Base-by-base conservation (phyloP, 2,329 filamentous ascomycete genomes). In the Diaporthe caulivora region DNA sequence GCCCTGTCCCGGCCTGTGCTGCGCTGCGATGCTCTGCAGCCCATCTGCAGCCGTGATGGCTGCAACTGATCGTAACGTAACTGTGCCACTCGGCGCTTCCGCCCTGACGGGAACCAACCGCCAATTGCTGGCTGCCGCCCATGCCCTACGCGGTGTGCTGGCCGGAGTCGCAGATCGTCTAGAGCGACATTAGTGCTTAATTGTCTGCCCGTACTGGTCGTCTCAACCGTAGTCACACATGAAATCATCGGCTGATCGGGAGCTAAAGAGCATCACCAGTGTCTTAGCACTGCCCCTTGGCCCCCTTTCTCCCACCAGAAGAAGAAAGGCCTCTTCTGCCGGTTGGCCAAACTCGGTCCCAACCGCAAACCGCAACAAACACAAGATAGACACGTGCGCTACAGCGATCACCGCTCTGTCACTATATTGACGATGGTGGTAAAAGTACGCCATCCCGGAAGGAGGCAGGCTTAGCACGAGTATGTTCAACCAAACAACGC, bases 81-180 rank as follows among this genome's bases (percentile, higher is more conserved):
- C 44, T 31, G 57, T 71, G 72, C 55, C 54, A 40, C 71, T 49
- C 65, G 47, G 71, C 71, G 71, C 71, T 70, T 73, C 71, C 65
- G 37, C 8, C 65, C 26, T n/a, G 55, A 24, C 57, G 71, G 64
- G 57, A 71, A 54, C 65, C 55, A 71, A 73, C 65, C 71, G 55
- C 68, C 55, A 62, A 47, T 54, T 40, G 42, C 54, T 58, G n/a
- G 34, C 68, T 60, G 42, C 54, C 68, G 68, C 54, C 54, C 55
- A 37, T 47, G 24, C 26, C 31, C 49, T 17, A 51, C 44, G 37
- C 24, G n/a, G 68, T 42, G n/a, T 15, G 42, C n/a, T 42, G n/a
- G 68, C 31, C n/a, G 5, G 29, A 71, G 17, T 37, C 9, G 8
- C 29, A 53, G 24, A 51, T 71, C 31, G 44, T 51, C 57, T 49